These are phyloP conservation scores for Ilyonectria sp. DNA, from an alignment of 2,329 filamentous ascomycete genomes.

Conservation along the genomic window DNA sequence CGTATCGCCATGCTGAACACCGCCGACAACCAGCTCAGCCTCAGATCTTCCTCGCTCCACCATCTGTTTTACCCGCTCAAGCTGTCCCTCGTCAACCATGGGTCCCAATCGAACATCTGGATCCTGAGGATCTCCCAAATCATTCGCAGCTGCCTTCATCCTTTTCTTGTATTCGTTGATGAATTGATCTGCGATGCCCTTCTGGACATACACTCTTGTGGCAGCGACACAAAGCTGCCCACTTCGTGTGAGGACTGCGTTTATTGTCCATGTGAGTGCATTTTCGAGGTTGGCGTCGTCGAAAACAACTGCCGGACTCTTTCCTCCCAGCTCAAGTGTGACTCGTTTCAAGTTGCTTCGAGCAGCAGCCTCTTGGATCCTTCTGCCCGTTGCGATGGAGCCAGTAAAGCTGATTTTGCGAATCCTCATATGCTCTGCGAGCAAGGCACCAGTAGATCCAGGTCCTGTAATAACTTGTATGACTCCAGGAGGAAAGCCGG, in stretches of 20 bases:
- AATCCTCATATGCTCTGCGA: constrained; percentile 70
- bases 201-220: constrained; percentile 28
- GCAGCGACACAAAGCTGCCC: constrained; percentile 31
- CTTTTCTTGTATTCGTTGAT: constrained; percentile 28
- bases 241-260: constrained; percentile 27
- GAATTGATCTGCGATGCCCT: constrained; percentile 22
- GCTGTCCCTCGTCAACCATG: constrained; percentile 25
- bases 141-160: constrained; percentile 23
- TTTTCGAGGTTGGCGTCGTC: constrained; percentile 65
- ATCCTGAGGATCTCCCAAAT: constrained; percentile 30
- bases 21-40: constrained; percentile 29
- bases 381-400: constrained; percentile 70
- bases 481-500: constrained; percentile 72
- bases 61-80: constrained; percentile 25
- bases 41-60: constrained; percentile 22
- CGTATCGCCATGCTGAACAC: constrained; percentile 18
- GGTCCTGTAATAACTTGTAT: constrained; percentile 62
- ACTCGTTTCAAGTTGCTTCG: constrained; percentile 69
- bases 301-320: constrained; percentile 71
- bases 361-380: constrained; percentile 68
- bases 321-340: constrained; percentile 73
- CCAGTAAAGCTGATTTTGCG: constrained; percentile 76
- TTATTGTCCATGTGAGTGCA: constrained; percentile 31
- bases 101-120: constrained; percentile 19
- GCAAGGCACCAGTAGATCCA: constrained; percentile 70